Percentiles rank a stretch among this genome's conserved stretches.
These are phyloP conservation scores for Sechiopsis laciniata DNA, from an alignment of 306 rosid genomes.

Conservation along the genomic window DNA sequence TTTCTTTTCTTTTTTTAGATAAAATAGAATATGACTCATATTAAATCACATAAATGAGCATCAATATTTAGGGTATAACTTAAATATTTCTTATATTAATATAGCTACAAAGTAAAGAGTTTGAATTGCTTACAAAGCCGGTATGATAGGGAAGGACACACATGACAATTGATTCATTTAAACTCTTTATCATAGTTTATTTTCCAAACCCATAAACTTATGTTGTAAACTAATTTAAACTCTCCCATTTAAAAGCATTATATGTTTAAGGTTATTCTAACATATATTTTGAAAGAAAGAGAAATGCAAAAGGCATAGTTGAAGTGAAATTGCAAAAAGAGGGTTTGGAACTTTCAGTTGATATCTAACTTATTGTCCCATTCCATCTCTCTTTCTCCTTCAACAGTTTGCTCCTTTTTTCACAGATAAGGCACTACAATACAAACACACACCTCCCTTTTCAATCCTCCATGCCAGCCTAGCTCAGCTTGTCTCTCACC, in stretches of 20 bases:
- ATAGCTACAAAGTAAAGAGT: too few relatives aligned
- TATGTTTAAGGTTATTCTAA: too few relatives aligned
- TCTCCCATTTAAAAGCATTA: neutral
- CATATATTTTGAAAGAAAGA: neutral
- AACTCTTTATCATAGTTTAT: neutral
- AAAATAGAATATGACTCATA: too few relatives aligned
- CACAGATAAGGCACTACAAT: conserved; percentile 11
- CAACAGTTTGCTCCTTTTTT: conserved; percentile 12
- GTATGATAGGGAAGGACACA: neutral
- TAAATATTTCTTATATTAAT: too few relatives aligned
- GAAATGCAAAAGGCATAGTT: conserved; percentile 32
- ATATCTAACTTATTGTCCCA: conserved; percentile 55
- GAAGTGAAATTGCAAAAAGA: conserved; percentile 34
- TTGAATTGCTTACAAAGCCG: neutral
- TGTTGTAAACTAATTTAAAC: too few relatives aligned
- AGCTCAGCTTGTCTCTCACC: conserved; percentile 62
- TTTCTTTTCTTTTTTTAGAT: too few relatives aligned
- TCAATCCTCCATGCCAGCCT: conserved; percentile 53
- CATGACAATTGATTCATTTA: neutral
- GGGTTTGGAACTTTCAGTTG: conserved; percentile 51
- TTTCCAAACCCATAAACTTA: too few relatives aligned
- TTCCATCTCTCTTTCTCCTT: conserved; percentile 19
- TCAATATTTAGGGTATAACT: too few relatives aligned
- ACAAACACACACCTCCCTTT: conserved; percentile 25
- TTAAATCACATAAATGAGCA: too few relatives aligned